These are phyloP conservation scores for Psilocybe cubensis DNA, from an alignment of 768 basidiomycete genomes.

Conservation along the genomic window DNA sequence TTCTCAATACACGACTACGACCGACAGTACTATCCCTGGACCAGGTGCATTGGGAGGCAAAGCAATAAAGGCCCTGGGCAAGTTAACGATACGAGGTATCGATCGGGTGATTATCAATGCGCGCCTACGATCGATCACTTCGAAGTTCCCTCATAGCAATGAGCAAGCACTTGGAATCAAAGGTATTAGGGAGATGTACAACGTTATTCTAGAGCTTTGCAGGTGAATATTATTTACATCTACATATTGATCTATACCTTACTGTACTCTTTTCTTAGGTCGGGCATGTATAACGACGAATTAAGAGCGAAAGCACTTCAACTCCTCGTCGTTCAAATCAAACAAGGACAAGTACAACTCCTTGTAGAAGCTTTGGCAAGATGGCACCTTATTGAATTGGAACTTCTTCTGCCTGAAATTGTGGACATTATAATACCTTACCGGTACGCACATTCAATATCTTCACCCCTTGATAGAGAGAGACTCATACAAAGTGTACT, in stretches of 20 bases:
- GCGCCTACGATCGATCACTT: conserved; percentile 17
- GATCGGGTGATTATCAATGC: conserved; percentile 26
- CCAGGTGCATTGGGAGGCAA: conserved; percentile 29
- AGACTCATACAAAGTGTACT: not conserved
- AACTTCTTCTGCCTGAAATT: conserved; percentile 9
- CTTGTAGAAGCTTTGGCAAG: conserved; percentile 9
- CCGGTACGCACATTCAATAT: not conserved
- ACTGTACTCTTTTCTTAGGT: conserved; percentile 3
- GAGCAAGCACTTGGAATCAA: conserved; percentile 13
- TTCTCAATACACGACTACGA: conserved; percentile 15
- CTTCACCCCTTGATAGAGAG: not conserved
- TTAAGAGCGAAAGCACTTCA: conserved; percentile 20
- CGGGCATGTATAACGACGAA: conserved; percentile 21
- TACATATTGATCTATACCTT: not conserved
- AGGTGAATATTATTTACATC: conserved; percentile 19
- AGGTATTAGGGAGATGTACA: conserved; percentile 23
- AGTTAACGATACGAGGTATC: conserved; percentile 27
- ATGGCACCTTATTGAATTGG: conserved; percentile 11
- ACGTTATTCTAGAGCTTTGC: conserved; percentile 30
- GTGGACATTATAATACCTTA: conserved; percentile 6
- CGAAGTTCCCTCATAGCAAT: conserved; percentile 20
- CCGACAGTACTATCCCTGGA: conserved; percentile 22
- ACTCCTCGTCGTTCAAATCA: conserved; percentile 22
- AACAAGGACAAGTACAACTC: conserved; percentile 6
- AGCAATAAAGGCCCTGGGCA: conserved; percentile 29